phyloP scores from a whole-genome alignment of 345 rosid genomes.

The Chamaenerion angustifolium region DNA sequence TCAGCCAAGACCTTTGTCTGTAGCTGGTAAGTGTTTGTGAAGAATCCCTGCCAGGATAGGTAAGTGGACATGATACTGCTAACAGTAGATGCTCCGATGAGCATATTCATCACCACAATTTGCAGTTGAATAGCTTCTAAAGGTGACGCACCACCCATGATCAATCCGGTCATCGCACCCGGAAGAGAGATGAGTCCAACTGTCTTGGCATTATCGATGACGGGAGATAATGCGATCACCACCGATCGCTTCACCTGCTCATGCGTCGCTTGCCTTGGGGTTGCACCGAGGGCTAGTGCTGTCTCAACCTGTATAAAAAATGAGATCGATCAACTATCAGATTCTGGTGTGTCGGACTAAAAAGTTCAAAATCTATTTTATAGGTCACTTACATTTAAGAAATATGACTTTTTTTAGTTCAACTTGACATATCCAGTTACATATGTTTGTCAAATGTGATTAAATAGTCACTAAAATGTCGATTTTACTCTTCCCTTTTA shows the following conservation, averaged over 20 bases:
- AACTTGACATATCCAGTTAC: no score
- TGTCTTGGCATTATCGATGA: slow-evolving; percentile 77
- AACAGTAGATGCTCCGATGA: slow-evolving; percentile 62
- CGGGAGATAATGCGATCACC: slow-evolving; percentile 77
- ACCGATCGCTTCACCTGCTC: slow-evolving; percentile 67
- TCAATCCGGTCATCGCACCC: slow-evolving; percentile 84
- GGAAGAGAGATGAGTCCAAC: slow-evolving; percentile 89
- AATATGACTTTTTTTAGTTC: no score
- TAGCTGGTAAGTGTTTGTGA: slow-evolving; percentile 69
- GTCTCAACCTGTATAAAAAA: slow-evolving; percentile 77
- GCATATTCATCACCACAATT: slow-evolving; percentile 96
- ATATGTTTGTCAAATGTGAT: no score
- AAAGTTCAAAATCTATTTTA: no score
- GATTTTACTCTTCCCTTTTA: no score
- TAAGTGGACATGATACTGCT: slow-evolving; percentile 75
- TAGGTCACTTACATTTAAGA: no score
- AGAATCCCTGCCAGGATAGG: slow-evolving; percentile 85
- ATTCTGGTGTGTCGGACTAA: no score
- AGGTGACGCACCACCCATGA: slow-evolving; percentile 96
- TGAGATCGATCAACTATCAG: no score
- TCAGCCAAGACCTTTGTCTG: slow-evolving; percentile 44
- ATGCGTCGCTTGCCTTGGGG: slow-evolving; percentile 59
- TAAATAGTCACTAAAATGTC: no score
- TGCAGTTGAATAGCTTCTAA: slow-evolving; percentile 82
- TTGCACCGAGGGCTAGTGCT: slow-evolving; percentile 81